Base-by-base conservation (phyloP, 164 flowering plant species). In the Sextonia rubra region DNA sequence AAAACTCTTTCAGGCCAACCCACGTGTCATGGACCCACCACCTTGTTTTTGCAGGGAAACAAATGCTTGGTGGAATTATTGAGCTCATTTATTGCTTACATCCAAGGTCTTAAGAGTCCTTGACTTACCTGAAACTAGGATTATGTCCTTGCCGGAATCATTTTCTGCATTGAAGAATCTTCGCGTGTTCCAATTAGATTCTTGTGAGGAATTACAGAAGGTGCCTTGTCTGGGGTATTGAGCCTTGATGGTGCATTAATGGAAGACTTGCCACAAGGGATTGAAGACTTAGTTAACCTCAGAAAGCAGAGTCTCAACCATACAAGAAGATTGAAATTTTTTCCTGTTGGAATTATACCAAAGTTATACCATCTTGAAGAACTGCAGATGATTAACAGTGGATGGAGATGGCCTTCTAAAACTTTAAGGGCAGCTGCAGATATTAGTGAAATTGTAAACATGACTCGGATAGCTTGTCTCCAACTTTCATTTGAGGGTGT, bases 11-110 rank as follows among this genome's bases (percentile, higher is more conserved):
- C 52, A 2, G 24, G 2, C 17, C 37, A 44, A 9, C 82, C 82
- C 11, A 48, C 17, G 8, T 69, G 75, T 23, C 79, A 77, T 15
- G 66, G 48, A n/a, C 73, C 78, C 20, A 27, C 48, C n/a, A 71
- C 73, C 20, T 70, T 81, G 77, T 22, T 81, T 15, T 69, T 81
- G 27, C 60, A 56, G 11, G 5, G 47, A 3, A 77, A 77, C 27
- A 12, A 30, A 22, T 30, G 15, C 23, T 55, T 23, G 44, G 32
- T 23, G 48, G 22, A 26, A 11, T n/a, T 32, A 47, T 20, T n/a
- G 18, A 23, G 61, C 29, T 47, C 68, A 20, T 72, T 65, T 20
- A 63, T 63, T 30, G 68, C 63, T 14, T 60, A 64, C 26, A 72
- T 72, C 68, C 66, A 26, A 4, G 60, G 22, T 14, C 60, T 72